Evolutionary conservation across 1,284 basidiomycete species (phyloP), one percentile per base, ranked within the genome.

Genomic region (Sutorius eximius): DNA sequence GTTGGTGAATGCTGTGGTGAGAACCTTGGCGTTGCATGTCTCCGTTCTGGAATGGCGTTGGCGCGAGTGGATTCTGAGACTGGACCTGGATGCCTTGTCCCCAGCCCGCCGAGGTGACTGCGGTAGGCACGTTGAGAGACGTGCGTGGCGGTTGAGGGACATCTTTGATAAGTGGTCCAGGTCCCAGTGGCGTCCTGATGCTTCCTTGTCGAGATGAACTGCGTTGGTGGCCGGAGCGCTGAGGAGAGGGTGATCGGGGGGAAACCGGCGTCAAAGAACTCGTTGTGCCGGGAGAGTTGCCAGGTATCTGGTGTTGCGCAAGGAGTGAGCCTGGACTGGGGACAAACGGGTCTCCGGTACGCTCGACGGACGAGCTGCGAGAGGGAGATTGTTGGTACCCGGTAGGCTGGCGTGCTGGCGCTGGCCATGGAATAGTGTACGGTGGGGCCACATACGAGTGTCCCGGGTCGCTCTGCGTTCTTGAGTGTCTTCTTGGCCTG

Each of bases 381-480:
- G 68, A 59, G 37, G 53, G 41, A 12, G 59, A 53, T 11, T 29
- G 56, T 32, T 37, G 56, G 24, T 47, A 20, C 16, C 61, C 65
- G 3, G 54, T 59, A 16, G 45, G n/a, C 13, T 58, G 68, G 18
- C 64, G 69, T 4, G 59, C 58, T 4, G 69, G 69, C 3, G 59
- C 44, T 24, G 71, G 71, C 57, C 62, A 55, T n/a, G 24, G 57
- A 22, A 58, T 38, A 44, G 56, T 58, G 51, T 71, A 65, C 1
- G 68, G 69, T 12, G 62, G 66, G 11, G 48, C 43, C 24, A 61
- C 54, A 43, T 58, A 56, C 0, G 55, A 12, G n/a, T 66, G 57
- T 20, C 59, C 61, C 32, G 69, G 65, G 44, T 69, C 71, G 49
- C 68, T 68, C 6, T 56, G 54, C 20, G 60, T n/a, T 32, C 60